A percentile compares a stretch with the other conserved stretches of the same genome.
Evolutionary conservation across 108 stramenopile species (phyloP).

Genomic region (Bacterosira constricta): DNA sequence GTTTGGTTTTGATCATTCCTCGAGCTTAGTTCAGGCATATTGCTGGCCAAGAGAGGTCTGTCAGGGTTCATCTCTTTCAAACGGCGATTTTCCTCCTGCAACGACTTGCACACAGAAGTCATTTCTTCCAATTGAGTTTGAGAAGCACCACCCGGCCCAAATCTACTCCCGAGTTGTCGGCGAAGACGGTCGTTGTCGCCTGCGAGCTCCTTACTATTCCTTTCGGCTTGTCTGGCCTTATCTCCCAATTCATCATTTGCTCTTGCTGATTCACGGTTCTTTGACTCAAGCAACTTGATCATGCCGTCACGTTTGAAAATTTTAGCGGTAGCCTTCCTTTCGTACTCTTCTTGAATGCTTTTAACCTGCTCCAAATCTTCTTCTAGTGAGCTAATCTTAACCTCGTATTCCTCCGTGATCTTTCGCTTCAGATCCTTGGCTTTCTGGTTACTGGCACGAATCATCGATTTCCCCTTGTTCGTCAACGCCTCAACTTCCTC

Average conservation of each 20-base stretch:
- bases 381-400: conserved; percentile 42
- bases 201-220: conserved; percentile 60
- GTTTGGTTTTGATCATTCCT: conserved; percentile 2
- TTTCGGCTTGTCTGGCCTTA: conserved; percentile 49
- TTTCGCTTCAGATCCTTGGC: conserved; percentile 43
- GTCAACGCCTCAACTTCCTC: conserved; percentile 48
- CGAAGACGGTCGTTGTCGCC: conserved; percentile 85
- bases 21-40: background rate
- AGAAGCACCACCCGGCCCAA: conserved; percentile 57
- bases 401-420: conserved; percentile 45
- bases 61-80: conserved; percentile 52
- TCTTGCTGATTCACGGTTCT: conserved; percentile 48
- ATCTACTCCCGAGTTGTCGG: conserved; percentile 80
- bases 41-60: background rate
- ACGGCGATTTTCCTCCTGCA: conserved; percentile 72
- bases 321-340: conserved; percentile 53
- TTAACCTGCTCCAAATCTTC: conserved; percentile 36
- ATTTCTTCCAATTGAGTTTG: conserved; percentile 73
- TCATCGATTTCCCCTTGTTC: conserved; percentile 64
- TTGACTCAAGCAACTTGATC: conserved; percentile 53
- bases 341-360: conserved; percentile 54
- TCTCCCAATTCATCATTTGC: conserved; percentile 65
- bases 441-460: conserved; percentile 57
- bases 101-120: conserved; percentile 68
- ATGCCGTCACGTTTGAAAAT: conserved; percentile 65